A percentile compares a stretch with the other conserved stretches of the same genome.
Conservation (phyloP, 2,329 filamentous ascomycete genomes). For the Chaetomium olivaceum region DNA sequence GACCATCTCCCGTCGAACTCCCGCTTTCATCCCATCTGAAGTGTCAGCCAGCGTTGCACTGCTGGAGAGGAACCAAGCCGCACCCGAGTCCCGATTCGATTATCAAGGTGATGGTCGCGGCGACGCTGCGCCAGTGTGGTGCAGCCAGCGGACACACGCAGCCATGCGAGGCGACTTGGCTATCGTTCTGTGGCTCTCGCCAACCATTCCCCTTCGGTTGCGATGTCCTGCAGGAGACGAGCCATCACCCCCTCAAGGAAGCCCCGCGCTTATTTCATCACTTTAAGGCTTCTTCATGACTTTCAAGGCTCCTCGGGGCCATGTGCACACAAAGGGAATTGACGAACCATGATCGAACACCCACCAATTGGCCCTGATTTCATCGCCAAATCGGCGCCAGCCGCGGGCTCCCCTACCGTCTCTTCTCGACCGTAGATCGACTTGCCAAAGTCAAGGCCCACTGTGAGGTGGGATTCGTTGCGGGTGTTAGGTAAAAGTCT, state of each 20-base stretch:
- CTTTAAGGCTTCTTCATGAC: slow-evolving; percentile 1
- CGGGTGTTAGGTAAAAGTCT: slow-evolving; percentile 12
- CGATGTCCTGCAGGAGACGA: slow-evolving; percentile 29
- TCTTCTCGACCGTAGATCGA: not conserved
- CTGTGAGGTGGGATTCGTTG: not conserved
- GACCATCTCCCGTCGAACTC: not conserved
- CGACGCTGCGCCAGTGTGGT: slow-evolving; percentile 15
- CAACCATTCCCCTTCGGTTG: slow-evolving; percentile 27
- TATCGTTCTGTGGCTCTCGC: slow-evolving; percentile 28
- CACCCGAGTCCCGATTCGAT: slow-evolving; percentile 14
- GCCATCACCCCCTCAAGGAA: slow-evolving; percentile 16
- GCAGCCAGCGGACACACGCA: slow-evolving; percentile 29
- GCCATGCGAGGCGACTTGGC: slow-evolving; percentile 34
- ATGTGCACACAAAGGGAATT: slow-evolving; percentile 11
- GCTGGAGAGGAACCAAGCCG: not conserved
- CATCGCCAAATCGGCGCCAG: slow-evolving; percentile 14
- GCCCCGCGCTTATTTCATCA: slow-evolving; percentile 18
- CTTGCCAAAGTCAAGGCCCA: slow-evolving; percentile 10
- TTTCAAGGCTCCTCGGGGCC: not conserved
- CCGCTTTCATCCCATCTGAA: not conserved
- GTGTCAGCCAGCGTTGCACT: slow-evolving; percentile 10
- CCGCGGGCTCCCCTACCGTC: slow-evolving; percentile 14
- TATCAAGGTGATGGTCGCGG: slow-evolving; percentile 1
- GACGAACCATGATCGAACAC: slow-evolving; percentile 20
- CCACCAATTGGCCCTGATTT: slow-evolving; percentile 12